A percentile compares a stretch with the other conserved stretches of the same genome.
Conservation (phyloP, 805 yeast species). For the Zygosaccharomyces rouxii region DNA sequence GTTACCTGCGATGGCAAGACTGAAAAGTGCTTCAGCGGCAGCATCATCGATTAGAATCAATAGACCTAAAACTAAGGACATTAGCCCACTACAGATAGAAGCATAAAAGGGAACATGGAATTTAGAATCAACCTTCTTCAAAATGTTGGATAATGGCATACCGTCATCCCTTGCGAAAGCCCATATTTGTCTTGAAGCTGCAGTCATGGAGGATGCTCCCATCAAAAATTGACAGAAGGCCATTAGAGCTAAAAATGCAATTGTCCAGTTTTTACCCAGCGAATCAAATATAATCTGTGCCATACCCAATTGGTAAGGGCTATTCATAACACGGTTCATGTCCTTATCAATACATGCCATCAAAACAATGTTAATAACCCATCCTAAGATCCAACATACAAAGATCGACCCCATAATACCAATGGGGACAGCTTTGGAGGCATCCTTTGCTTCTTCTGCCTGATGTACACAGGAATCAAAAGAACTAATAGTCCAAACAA, state of each 20-base stretch:
- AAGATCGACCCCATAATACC: constrained; percentile 58
- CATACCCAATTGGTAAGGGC: constrained; percentile 53
- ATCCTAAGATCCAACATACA: constrained; percentile 56
- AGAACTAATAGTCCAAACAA: constrained; percentile 71
- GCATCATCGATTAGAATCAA: constrained; percentile 53
- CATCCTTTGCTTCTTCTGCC: constrained; percentile 65
- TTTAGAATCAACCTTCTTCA: constrained; percentile 51
- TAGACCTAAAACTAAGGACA: constrained; percentile 51
- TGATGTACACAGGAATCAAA: constrained; percentile 69
- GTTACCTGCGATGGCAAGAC: constrained; percentile 59
- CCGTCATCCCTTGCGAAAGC: constrained; percentile 74
- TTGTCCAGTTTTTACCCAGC: constrained; percentile 60
- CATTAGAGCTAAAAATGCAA: constrained; percentile 57
- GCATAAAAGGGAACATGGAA: constrained; percentile 61
- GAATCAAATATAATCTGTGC: constrained; percentile 60
- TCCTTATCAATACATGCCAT: constrained; percentile 50
- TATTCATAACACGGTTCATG: constrained; percentile 36
- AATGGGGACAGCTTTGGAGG: constrained; percentile 55
- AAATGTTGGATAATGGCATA: constrained; percentile 51
- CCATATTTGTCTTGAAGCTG: constrained; percentile 63
- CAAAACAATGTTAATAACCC: constrained; percentile 48
- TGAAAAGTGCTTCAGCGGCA: constrained; percentile 66
- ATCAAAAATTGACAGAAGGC: constrained; percentile 58
- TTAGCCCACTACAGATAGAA: constrained; percentile 47
- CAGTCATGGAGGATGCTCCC: constrained; percentile 58